phyloP scores from a whole-genome alignment of 2,329 filamentous ascomycete genomes.

The Epichloe scottii region DNA sequence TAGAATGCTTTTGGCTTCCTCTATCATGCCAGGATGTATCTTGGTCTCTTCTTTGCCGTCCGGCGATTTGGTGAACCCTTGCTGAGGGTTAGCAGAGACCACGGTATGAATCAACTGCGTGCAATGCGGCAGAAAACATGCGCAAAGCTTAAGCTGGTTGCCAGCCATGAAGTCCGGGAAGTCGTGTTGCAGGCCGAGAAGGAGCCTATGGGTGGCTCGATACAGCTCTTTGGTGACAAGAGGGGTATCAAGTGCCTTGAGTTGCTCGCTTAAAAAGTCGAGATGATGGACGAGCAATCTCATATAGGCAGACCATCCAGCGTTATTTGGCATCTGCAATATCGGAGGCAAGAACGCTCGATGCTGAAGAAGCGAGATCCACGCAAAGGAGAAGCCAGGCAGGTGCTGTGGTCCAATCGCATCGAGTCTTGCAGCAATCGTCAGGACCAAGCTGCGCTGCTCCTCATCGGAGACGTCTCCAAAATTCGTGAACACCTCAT shows the following conservation, averaged over 20 bases:
- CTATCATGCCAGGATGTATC: constrained; percentile 51
- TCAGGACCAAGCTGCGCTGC: constrained; percentile 56
- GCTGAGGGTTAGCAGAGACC: constrained; percentile 67
- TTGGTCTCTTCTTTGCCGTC: constrained; percentile 62
- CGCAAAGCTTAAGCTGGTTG: constrained; percentile 72
- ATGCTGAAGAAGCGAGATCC: constrained; percentile 74
- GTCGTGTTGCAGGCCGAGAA: constrained; percentile 82
- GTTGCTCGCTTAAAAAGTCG: constrained; percentile 62
- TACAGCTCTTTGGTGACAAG: constrained; percentile 71
- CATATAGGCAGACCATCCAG: constrained; percentile 65
- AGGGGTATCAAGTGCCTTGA: constrained; percentile 60
- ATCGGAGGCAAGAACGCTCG: constrained; percentile 72
- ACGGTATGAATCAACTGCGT: constrained; percentile 82
- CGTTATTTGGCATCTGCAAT: constrained; percentile 52
- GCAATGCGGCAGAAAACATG: constrained; percentile 70
- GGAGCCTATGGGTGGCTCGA: constrained; percentile 66
- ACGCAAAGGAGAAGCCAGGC: constrained; percentile 74
- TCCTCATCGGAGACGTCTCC: constrained; percentile 49
- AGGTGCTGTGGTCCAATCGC: constrained; percentile 65
- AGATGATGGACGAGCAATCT: constrained; percentile 63
- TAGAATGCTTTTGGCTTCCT: constrained; percentile 46
- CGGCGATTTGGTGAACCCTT: constrained; percentile 50
- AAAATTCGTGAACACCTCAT: constrained; percentile 51
- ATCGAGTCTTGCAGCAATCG: constrained; percentile 58
- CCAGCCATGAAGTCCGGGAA: constrained; percentile 87